Evolutionary conservation across 768 basidiomycete species (phyloP), one percentile per base, ranked within the genome.

Genomic region (Lanmaoa pseudosensibilis): DNA sequence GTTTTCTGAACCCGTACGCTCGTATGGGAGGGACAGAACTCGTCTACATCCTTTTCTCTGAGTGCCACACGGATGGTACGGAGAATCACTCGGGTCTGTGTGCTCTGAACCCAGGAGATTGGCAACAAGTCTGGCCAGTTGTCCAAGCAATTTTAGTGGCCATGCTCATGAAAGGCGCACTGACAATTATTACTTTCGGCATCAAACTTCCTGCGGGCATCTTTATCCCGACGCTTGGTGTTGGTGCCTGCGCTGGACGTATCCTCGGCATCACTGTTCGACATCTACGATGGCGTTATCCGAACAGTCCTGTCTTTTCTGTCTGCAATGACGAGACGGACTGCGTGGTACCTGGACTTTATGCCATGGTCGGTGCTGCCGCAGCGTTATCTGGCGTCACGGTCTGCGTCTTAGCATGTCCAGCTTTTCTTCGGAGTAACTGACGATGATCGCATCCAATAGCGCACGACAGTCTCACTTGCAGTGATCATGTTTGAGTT

Each of bases 401-500:
- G 50, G 87, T 93, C 55, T 63, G 47, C 43, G 15, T 51, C 45
- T 52, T 37, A n/a, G 5, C 30, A n/a, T 51, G n/a, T 47, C n/a
- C 40, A 32, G 15, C 6, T 25, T 46, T 47, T 44, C 12, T 39
- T 36, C n/a, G 19, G 41, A 43, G 27, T 37, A 33, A 49, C 54
- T 63, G 58, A 56, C 38, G 36, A 52, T 60, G 34, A 44, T 46
- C 19, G 34, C 36, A 21, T 54, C 47, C 56, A 43, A 36, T 56
- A 91, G 87, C 78, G 92, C 36, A 94, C 92, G 23, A 94, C 92
- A 0, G 90, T 98, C 25, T 95, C 94, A 0, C 81, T 98, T 54
- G 94, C 94, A 4, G 97, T 98, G 49, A 99, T 98, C 72, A 92
- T 89, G 77, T 93, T 98, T 67, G 96, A 98, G 67, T 78, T 98